Percentiles rank a stretch among this genome's conserved stretches.
phyloP scores from a whole-genome alignment of 208 protist genomes.

The Trypanosoma lewisi region DNA sequence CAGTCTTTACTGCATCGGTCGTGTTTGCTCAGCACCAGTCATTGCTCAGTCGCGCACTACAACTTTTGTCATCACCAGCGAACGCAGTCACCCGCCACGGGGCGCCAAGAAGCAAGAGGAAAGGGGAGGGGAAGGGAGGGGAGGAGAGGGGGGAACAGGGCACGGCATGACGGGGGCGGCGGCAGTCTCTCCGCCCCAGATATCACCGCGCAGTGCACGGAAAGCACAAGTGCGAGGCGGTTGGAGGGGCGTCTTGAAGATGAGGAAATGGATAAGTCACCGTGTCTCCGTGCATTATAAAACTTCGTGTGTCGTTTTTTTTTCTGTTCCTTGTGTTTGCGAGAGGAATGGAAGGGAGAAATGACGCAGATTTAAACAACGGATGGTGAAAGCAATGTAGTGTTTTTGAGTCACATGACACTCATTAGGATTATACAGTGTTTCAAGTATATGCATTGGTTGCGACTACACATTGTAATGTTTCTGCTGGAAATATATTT shows the following conservation, averaged over 20 bases:
- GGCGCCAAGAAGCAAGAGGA: background rate
- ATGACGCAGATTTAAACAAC: too few species aligned
- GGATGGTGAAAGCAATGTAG: too few species aligned
- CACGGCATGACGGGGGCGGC: too few species aligned
- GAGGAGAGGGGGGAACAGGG: background rate
- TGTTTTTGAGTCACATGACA: too few species aligned
- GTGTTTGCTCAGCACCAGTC: conserved; percentile 10
- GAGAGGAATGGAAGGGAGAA: too few species aligned
- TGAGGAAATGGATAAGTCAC: background rate
- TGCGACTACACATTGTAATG: too few species aligned
- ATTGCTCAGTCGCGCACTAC: conserved; percentile 20
- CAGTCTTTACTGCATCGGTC: conserved; percentile 4
- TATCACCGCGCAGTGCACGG: conserved; percentile 12
- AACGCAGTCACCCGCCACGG: background rate
- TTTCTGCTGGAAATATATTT: background rate
- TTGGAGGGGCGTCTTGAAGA: conserved; percentile 3
- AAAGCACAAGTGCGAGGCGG: background rate
- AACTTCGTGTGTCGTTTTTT: too few species aligned
- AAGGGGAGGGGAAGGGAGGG: background rate
- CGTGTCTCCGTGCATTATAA: background rate
- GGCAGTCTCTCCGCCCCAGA: conserved; percentile 6
- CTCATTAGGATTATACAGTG: too few species aligned
- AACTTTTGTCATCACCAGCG: conserved; percentile 16
- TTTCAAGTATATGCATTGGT: too few species aligned
- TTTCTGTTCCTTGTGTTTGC: too few species aligned